Percentiles rank a stretch among this genome's conserved stretches.
These are phyloP conservation scores for Mortierella sp. DNA, from an alignment of 371 early-diverging fungal species.

Conservation along the genomic window DNA sequence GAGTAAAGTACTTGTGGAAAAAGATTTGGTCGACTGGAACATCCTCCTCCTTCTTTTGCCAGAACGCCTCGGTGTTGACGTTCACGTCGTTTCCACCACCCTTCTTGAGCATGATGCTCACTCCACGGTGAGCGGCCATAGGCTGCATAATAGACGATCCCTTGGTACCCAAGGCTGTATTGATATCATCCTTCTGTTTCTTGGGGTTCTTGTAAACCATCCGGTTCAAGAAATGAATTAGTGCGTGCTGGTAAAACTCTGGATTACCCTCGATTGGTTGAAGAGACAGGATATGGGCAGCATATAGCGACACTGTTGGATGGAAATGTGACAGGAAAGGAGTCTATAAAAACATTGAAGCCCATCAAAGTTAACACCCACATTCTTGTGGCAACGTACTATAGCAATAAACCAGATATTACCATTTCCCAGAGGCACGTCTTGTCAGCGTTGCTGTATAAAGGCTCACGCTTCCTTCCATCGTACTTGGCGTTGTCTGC, in stretches of 20 bases:
- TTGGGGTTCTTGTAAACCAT: conserved; percentile 97
- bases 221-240: conserved; percentile 94
- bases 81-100: conserved; percentile 58
- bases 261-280: conserved; percentile 78
- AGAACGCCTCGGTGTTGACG: conserved; percentile 74
- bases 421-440: conserved; percentile 94
- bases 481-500: conserved; percentile 75
- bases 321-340: conserved; percentile 89
- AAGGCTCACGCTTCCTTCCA: conserved; percentile 89
- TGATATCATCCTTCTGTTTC: conserved; percentile 64
- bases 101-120: conserved; percentile 57
- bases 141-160: conserved; percentile 76
- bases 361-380: not conserved
- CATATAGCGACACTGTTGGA: conserved; percentile 90
- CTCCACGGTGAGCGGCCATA: conserved; percentile 53
- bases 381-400: not conserved
- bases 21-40: conserved; percentile 81
- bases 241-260: conserved; percentile 92
- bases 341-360: conserved; percentile 50
- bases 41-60: conserved; percentile 66
- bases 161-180: conserved; percentile 57
- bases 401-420: conserved; percentile 22
- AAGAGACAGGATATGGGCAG: conserved; percentile 77
- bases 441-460: conserved; percentile 82
- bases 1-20: conserved; percentile 87